These are phyloP conservation scores for Hypoxylon trugodes DNA, from an alignment of 495 filamentous ascomycete genomes.

Conservation along the genomic window DNA sequence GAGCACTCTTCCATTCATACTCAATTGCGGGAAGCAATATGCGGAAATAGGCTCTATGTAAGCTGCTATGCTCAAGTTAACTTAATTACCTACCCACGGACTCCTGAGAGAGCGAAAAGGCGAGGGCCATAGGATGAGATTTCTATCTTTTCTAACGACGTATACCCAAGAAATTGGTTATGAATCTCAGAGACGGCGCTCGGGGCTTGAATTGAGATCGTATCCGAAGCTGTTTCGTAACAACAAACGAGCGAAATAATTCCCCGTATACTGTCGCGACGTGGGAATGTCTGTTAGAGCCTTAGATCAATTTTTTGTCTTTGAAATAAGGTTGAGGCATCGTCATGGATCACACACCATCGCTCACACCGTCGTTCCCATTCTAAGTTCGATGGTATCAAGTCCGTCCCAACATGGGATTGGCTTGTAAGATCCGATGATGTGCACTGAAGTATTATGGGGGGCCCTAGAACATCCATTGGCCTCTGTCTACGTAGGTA, in stretches of 20 bases:
- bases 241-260: too few species aligned
- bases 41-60: slow-evolving; percentile 28
- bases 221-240: neutral
- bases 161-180: neutral
- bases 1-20: neutral
- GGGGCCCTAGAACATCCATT: too few species aligned
- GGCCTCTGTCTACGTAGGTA: too few species aligned
- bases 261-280: neutral
- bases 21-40: neutral
- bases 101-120: neutral
- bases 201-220: neutral
- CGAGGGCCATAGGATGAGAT: neutral
- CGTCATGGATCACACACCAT: slow-evolving; percentile 9
- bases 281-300: neutral
- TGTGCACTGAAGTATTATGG: neutral
- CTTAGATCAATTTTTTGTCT: neutral
- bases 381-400: neutral
- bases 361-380: neutral
- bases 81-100: slow-evolving; percentile 11
- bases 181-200: neutral
- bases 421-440: neutral
- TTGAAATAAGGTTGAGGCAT: slow-evolving; percentile 14
- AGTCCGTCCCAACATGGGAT: neutral
- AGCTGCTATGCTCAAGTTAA: slow-evolving; percentile 9
- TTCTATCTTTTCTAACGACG: neutral